These are phyloP conservation scores for Aspergillus ochraceus DNA, from an alignment of 2,329 filamentous ascomycete species.

Conservation along the genomic window DNA sequence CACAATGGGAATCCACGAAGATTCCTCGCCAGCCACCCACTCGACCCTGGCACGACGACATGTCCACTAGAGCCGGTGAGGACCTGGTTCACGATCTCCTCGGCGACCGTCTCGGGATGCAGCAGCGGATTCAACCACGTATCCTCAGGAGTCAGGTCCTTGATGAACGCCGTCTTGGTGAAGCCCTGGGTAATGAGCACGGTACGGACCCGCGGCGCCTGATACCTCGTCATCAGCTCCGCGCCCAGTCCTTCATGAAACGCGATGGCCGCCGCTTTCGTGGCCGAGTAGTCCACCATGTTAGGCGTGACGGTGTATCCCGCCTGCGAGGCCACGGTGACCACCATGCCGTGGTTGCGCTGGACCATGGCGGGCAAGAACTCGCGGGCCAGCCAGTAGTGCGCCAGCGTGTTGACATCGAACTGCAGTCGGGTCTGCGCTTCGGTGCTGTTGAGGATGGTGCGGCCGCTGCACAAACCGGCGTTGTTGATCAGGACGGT, in stretches of 20 bases:
- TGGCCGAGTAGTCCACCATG: constrained; percentile 67
- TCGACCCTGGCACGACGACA: constrained; percentile 54
- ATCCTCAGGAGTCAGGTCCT: constrained; percentile 53
- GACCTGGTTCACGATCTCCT: constrained; percentile 62
- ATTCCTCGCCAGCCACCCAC: constrained; percentile 43
- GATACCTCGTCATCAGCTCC: constrained; percentile 61
- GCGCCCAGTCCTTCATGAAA: constrained; percentile 67
- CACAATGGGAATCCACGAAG: constrained; percentile 61
- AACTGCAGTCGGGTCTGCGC: constrained; percentile 64
- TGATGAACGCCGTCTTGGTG: constrained; percentile 62
- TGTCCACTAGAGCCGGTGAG: constrained; percentile 58
- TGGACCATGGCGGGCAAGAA: constrained; percentile 67
- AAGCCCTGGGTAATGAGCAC: constrained; percentile 66
- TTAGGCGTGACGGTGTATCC: constrained; percentile 61
- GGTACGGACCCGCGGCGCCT: constrained; percentile 61
- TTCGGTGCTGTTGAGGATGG: constrained; percentile 59
- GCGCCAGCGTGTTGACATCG: constrained; percentile 68
- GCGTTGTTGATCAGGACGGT: constrained; percentile 58
- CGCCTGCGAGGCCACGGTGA: constrained; percentile 67
- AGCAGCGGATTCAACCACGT: constrained; percentile 56
- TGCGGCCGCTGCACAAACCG: constrained; percentile 53
- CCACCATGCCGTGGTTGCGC: constrained; percentile 69
- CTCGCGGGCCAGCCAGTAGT: constrained; percentile 65
- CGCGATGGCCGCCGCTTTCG: constrained; percentile 65
- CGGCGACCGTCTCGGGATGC: constrained; percentile 63